Evolutionary conservation across 768 basidiomycete species (phyloP), one percentile per base, ranked within the genome.

Genomic region (Tylopilus felleus): DNA sequence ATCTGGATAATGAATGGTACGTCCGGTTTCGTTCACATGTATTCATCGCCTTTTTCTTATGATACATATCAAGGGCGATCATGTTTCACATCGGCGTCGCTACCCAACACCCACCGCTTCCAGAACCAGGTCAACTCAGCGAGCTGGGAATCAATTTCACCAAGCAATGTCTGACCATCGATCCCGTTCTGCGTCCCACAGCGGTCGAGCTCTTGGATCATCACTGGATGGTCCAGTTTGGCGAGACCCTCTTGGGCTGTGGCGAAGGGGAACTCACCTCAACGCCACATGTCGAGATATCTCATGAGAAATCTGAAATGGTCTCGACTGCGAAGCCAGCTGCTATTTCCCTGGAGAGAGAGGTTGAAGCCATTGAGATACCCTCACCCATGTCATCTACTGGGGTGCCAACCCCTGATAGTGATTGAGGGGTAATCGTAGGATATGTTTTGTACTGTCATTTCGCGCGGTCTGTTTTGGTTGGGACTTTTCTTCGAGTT

Each of bases 11-110:
- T 62, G 97, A 99, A 81, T 99, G 97, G 97, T 94, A 58, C 57
- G 82, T 58, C 12, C 25, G 16, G 28, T 33, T 8, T 52, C 8
- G 25, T 40, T 22, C 41, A 29, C 13, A 7, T 39, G 12, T 23
- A 38, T 43, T 52, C 28, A n/a, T 42, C 9, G n/a, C 7, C 13
- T 41, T 19, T 28, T 22, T 51, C 12, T 10, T 10, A 33, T 65
- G 39, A 63, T 35, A 19, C 29, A 17, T 48, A 29, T 28, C 21
- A 62, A 96, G 95, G 95, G 95, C 96, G n/a, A 96, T 98, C 73
- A 98, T 98, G 96, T 98, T 96, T 77, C 94, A 96, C 67, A 97
- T 98, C 52, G 96, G 96, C 42, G 92, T 97, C 42, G 90, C 95
- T 8, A 96, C 93, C 4, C 90, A 98, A 62, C 93, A 97, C 64